Evolutionary conservation across 768 basidiomycete species (phyloP).

Genomic region (Gyrodon lividus): DNA sequence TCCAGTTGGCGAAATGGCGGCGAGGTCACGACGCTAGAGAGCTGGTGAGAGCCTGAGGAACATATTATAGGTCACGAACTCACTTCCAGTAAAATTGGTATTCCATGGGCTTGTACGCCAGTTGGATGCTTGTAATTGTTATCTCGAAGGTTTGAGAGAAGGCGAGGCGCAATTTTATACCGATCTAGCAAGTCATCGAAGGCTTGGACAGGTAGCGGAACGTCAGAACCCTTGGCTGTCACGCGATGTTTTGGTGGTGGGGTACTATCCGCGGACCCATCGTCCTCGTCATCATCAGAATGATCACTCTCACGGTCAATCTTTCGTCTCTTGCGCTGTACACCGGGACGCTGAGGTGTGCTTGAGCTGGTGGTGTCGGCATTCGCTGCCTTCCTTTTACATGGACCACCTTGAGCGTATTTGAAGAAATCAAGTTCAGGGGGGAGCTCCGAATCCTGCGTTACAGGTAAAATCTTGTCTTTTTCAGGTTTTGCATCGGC

Average conservation of each 20-base stretch:
- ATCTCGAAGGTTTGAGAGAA: conserved; percentile 62
- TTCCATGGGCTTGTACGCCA: conserved; percentile 75
- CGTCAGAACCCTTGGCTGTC: conserved; percentile 66
- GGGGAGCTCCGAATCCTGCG: conserved; percentile 53
- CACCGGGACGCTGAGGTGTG: conserved; percentile 6
- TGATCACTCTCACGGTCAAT: conserved; percentile 25
- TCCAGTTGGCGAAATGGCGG: conserved; percentile 95
- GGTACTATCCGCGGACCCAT: conserved; percentile 19
- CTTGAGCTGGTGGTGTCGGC: conserved; percentile 13
- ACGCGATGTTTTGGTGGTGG: conserved; percentile 59
- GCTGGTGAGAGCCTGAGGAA: not conserved
- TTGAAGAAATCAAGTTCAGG: conserved; percentile 92
- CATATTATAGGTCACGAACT: conserved; percentile 19
- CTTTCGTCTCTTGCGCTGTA: conserved; percentile 30
- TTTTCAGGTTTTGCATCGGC: conserved; percentile 21
- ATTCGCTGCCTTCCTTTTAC: conserved; percentile 49
- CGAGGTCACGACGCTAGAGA: conserved; percentile 73
- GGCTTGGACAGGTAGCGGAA: conserved; percentile 56
- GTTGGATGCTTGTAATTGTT: conserved; percentile 70
- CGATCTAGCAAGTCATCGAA: conserved; percentile 61
- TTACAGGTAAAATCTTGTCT: conserved; percentile 20
- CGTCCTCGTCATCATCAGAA: conserved; percentile 19
- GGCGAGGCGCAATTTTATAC: conserved; percentile 55
- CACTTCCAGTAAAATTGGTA: conserved; percentile 80
- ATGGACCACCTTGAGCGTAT: conserved; percentile 58